Evolutionary conservation across 495 filamentous ascomycete genomes (phyloP).

Genomic region (Podospora fimiseda): DNA sequence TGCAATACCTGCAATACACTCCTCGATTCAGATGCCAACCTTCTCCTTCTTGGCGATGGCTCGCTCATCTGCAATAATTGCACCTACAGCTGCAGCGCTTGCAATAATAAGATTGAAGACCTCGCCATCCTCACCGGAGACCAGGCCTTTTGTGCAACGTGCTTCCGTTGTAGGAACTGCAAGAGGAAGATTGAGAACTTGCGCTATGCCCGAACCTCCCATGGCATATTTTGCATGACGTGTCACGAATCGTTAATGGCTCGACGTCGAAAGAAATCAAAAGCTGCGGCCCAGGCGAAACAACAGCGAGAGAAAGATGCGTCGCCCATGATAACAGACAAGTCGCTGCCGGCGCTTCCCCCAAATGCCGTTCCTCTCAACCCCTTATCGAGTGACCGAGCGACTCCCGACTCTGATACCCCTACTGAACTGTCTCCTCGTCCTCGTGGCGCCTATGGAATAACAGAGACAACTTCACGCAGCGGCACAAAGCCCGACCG

Average conservation of each 20-base stretch:
- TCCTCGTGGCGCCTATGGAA: constrained; percentile 46
- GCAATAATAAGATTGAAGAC: constrained; percentile 96
- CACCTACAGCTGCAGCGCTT: constrained; percentile 98
- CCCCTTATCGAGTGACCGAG: constrained; percentile 57
- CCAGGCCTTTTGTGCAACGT: constrained; percentile 96
- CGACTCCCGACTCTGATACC: constrained; percentile 69
- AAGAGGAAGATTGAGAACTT: constrained; percentile 98
- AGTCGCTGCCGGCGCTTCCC: constrained; percentile 87
- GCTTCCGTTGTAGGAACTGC: constrained; percentile 96
- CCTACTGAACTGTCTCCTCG: constrained; percentile 66
- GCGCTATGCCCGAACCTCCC: constrained; percentile 93
- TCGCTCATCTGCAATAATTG: constrained; percentile 99
- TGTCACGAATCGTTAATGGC: constrained; percentile 99
- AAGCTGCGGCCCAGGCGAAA: constrained; percentile 55
- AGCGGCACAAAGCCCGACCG: constrained; percentile 43
- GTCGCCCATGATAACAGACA: constrained; percentile 71
- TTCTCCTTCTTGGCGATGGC: constrained; percentile 92
- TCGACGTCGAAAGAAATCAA: constrained; percentile 80
- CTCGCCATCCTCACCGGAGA: constrained; percentile 96
- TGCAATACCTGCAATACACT: constrained; percentile 94
- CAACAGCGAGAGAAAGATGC: constrained; percentile 53
- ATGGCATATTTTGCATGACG: constrained; percentile 99
- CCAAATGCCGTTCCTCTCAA: constrained; percentile 60
- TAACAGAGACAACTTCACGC: constrained; percentile 43
- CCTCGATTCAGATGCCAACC: constrained; percentile 96